phyloP scores from a whole-genome alignment of 2,329 filamentous ascomycete genomes.

The Grosmannia penicillata region DNA sequence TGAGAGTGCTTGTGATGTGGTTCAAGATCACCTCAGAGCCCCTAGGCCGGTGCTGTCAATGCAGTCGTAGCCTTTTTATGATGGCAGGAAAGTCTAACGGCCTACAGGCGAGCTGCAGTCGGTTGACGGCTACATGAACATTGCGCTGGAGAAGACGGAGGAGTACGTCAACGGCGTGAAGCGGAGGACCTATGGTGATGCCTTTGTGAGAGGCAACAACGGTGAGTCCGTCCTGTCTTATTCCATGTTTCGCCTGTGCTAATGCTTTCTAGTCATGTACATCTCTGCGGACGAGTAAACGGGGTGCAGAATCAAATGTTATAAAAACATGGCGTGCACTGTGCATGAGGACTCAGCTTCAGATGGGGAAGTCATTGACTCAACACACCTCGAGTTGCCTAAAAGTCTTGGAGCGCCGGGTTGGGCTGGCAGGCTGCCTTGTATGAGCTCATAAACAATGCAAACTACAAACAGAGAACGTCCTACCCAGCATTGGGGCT shows the following conservation, averaged over 20 bases:
- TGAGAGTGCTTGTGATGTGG: neutral
- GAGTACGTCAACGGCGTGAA: slow-evolving; percentile 80
- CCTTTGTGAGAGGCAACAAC: slow-evolving; percentile 92
- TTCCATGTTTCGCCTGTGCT: neutral
- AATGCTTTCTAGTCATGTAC: slow-evolving; percentile 44
- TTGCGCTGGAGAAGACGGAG: slow-evolving; percentile 87
- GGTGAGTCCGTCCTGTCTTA: slow-evolving; percentile 35
- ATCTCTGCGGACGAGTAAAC: slow-evolving; percentile 42
- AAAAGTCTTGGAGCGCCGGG: too few species aligned
- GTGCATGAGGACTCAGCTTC: too few species aligned
- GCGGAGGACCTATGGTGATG: slow-evolving; percentile 76
- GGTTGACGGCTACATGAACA: slow-evolving; percentile 99
- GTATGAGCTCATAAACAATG: too few species aligned
- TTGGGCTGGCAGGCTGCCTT: too few species aligned
- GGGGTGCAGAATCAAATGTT: neutral
- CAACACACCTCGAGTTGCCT: too few species aligned
- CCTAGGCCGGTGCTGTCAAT: too few species aligned
- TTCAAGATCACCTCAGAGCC: too few species aligned
- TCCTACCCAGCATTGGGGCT: too few species aligned
- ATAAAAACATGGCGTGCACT: neutral
- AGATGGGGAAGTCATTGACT: too few species aligned
- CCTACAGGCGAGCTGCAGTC: slow-evolving; percentile 76
- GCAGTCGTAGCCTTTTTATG: too few species aligned
- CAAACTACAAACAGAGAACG: too few species aligned
- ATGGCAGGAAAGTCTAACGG: neutral